phyloP scores from a whole-genome alignment of 495 filamentous ascomycete genomes.

The Trichocladium antarcticum region DNA sequence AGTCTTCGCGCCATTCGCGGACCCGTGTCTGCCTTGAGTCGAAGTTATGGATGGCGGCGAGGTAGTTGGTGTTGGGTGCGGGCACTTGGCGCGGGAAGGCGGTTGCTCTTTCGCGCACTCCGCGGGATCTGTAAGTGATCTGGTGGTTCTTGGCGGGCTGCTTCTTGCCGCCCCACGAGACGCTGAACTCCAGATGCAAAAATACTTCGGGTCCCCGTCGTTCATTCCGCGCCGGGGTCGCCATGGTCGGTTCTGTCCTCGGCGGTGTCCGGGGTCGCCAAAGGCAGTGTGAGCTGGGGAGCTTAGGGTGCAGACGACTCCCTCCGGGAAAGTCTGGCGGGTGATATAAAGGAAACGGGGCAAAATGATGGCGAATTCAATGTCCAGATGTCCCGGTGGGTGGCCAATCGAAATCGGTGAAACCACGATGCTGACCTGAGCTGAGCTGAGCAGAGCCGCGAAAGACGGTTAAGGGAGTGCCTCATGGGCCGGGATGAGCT shows the following conservation, averaged over 20 bases:
- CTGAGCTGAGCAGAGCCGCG: not conserved
- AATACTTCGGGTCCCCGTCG: constrained; percentile 33
- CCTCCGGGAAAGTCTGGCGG: too few relatives aligned
- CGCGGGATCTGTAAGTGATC: constrained; percentile 34
- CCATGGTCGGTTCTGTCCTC: not conserved
- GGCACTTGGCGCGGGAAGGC: constrained; percentile 35
- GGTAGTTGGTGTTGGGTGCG: constrained; percentile 33
- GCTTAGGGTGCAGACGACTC: not conserved
- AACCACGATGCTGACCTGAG: constrained; percentile 1
- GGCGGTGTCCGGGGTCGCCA: not conserved
- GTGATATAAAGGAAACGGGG: too few relatives aligned
- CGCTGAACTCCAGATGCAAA: constrained; percentile 36
- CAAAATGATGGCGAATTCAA: too few relatives aligned
- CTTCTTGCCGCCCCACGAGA: constrained; percentile 34
- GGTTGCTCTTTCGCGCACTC: constrained; percentile 28
- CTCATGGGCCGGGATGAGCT: not conserved
- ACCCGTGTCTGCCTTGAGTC: constrained; percentile 21
- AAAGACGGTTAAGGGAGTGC: constrained; percentile 6
- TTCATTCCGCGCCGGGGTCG: not conserved
- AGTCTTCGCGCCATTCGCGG: constrained; percentile 13
- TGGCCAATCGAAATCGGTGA: not conserved
- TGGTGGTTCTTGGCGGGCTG: constrained; percentile 31
- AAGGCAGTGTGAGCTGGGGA: not conserved
- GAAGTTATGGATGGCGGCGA: constrained; percentile 25
- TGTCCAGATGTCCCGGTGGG: too few relatives aligned